A percentile compares a stretch with the other conserved stretches of the same genome.
Conservation (phyloP, 2,329 filamentous ascomycete genomes). For the Amauroascus verrucosus region DNA sequence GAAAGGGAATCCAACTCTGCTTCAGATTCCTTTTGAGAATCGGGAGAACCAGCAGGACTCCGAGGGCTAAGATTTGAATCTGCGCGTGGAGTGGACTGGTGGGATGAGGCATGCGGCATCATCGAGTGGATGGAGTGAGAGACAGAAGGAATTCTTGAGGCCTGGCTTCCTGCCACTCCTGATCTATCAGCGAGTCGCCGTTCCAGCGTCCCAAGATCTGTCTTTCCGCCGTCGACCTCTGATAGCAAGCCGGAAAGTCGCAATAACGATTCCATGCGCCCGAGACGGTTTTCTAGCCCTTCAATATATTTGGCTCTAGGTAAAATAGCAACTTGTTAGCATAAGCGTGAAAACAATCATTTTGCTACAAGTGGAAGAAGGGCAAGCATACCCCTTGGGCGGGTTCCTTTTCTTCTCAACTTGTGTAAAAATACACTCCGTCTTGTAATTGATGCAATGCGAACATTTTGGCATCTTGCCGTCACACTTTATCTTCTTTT, state of each 20-base stretch:
- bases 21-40: constrained; percentile 45
- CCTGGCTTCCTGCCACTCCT: constrained; percentile 16
- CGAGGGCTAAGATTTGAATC: constrained; percentile 41
- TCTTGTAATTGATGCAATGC: constrained; percentile 97
- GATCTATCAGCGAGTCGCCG: constrained; percentile 54
- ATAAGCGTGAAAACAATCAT: not conserved
- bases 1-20: constrained; percentile 78
- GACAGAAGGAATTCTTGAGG: constrained; percentile 12
- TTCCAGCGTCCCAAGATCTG: constrained; percentile 79
- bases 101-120: constrained; percentile 22
- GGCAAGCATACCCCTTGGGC: constrained; percentile 69
- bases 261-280: constrained; percentile 89
- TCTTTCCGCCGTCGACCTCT: constrained; percentile 75
- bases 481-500: constrained; percentile 92
- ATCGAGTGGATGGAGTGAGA: constrained; percentile 8
- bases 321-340: constrained; percentile 1
- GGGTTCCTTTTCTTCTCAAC: constrained; percentile 98
- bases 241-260: constrained; percentile 75
- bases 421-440: constrained; percentile 91
- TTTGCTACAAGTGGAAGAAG: not conserved
- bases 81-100: constrained; percentile 39
- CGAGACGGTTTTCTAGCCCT: constrained; percentile 83
- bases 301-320: constrained; percentile 91
- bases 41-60: constrained; percentile 42
- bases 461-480: constrained; percentile 90